These are phyloP conservation scores for Penicillium thymicola DNA, from an alignment of 2,329 filamentous ascomycete genomes.

Conservation along the genomic window DNA sequence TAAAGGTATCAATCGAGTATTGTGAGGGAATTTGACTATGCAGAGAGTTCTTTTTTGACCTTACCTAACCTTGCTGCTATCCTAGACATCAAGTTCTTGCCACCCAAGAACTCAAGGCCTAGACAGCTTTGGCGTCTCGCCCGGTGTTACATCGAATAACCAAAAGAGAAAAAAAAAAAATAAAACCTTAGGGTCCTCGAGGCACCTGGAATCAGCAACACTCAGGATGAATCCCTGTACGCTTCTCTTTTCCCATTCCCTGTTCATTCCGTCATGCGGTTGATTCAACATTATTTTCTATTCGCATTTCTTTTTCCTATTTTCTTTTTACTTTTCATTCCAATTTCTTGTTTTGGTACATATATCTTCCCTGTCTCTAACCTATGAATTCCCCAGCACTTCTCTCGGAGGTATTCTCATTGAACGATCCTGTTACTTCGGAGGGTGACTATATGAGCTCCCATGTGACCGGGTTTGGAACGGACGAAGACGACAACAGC, in stretches of 20 bases:
- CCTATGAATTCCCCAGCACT: conserved; percentile 21
- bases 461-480: conserved; percentile 35
- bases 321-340: conserved; percentile 3
- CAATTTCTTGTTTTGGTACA: conserved; percentile 9
- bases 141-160: conserved; percentile 22
- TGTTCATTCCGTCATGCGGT: conserved; percentile 6
- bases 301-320: neutral
- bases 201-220: conserved; percentile 20
- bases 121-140: conserved; percentile 20
- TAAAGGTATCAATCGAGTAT: conserved; percentile 6
- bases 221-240: conserved; percentile 26
- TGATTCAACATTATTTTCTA: conserved; percentile 6
- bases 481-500: conserved; percentile 47
- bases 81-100: conserved; percentile 16
- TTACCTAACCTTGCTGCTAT: conserved; percentile 14
- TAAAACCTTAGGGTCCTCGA: conserved; percentile 21
- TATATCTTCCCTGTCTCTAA: conserved; percentile 9
- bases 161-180: neutral
- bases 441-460: conserved; percentile 41
- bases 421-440: conserved; percentile 40
- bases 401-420: conserved; percentile 36
- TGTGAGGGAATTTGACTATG: conserved; percentile 8
- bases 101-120: conserved; percentile 18
- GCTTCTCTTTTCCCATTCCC: conserved; percentile 6
- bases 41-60: neutral